Evolutionary conservation across 176 grass and related monocot genomes (phyloP).

Genomic region (Neostapfia colusana): DNA sequence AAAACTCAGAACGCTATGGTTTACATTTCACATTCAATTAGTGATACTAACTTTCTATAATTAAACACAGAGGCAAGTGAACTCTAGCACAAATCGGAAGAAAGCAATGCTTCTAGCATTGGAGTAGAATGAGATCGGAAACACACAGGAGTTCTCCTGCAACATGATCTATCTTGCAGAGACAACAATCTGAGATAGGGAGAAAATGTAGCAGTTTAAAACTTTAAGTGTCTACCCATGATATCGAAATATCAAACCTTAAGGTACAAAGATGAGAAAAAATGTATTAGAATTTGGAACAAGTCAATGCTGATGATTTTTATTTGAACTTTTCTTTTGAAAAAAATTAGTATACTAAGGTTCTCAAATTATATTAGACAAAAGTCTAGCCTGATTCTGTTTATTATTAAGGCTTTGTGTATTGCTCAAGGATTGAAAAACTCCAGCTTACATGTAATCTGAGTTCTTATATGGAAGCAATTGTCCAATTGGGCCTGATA

Average conservation of each 20-base stretch:
- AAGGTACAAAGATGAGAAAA: neutral
- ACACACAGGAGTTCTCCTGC: neutral
- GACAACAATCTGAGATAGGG: neutral
- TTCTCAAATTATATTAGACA: conserved; percentile 15
- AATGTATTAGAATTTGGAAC: neutral
- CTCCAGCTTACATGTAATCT: conserved; percentile 32
- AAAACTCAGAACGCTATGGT: neutral
- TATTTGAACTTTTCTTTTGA: neutral
- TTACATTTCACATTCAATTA: neutral
- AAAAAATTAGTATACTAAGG: neutral
- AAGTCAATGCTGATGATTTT: neutral
- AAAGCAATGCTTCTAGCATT: neutral
- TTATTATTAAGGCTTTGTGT: neutral
- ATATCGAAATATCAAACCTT: neutral
- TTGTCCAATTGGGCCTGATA: conserved; percentile 22
- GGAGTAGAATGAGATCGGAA: neutral
- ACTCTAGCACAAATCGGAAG: neutral
- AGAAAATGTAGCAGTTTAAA: neutral
- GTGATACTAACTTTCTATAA: neutral
- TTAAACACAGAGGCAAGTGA: neutral
- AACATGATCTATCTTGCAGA: neutral
- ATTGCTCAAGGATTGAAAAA: conserved; percentile 17
- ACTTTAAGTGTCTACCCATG: neutral
- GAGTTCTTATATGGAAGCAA: neutral
- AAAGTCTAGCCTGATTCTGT: neutral